Evolutionary conservation across 1,284 basidiomycete genomes (phyloP), one percentile per base, ranked within the genome.

Genomic region (Austroboletus novae-zelandiae): DNA sequence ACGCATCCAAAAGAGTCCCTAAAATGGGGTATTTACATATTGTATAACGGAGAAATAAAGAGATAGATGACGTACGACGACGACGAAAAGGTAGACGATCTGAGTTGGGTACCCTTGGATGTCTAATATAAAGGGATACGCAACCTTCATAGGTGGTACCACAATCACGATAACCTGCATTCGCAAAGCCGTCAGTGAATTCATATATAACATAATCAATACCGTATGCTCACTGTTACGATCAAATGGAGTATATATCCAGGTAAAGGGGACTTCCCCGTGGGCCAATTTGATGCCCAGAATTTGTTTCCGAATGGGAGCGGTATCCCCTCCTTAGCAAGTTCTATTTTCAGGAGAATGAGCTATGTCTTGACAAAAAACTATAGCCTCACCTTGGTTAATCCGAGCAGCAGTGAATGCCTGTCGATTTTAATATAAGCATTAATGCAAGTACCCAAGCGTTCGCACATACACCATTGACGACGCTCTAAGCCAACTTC

Each of bases 1-100:
- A 41, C 81, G 64, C 34, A 83, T 66, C 70, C 74, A 83, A 61
- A 84, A 79, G 3, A 85, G 70, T n/a, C 80, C 83, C 73, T 81
- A 32, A 5, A 11, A 6, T 13, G 27, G 9, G 9, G 5, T 7
- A 5, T 6, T 34, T 15, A 15, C 32, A 34, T 34, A n/a, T n/a
- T n/a, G n/a, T n/a, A 15, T 15, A 34, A 34, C 11, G 32, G 2
- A 13, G 32, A 29, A 8, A 0, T 27, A 17, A 14, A 9, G 17
- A 6, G 9, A 6, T 23, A 20, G 32, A 34, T 9, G 7, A 53
- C 67, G 1, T 54, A 79, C 80, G 18, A 77, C 40, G 37, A 82
- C 73, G 48, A 84, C 74, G 54, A 80, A 78, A 4, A 83, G 61
- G 60, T 80, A 78, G 58, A 83, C 75, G 39, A 82, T 79, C 51